Base-by-base conservation (phyloP, 2,329 filamentous ascomycete genomes). In the Alternaria rosae region DNA sequence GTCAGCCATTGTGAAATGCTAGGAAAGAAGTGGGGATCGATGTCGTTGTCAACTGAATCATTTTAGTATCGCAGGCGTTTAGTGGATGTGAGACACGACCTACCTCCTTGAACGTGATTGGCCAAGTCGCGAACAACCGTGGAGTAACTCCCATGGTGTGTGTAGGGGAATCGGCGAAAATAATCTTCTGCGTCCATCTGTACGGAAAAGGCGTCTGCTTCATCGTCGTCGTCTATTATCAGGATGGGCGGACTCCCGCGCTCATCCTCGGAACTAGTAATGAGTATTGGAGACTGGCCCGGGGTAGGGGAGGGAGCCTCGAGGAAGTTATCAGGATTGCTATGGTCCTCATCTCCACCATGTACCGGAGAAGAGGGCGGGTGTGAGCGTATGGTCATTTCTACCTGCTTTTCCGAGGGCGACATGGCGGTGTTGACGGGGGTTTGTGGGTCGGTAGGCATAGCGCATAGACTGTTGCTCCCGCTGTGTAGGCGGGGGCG, bases 401-500 rank as follows among this genome's bases (percentile, higher is more conserved):
- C 71, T 45, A 77, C 78, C 42, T 72, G 77, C 52, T 65, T 59
- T 41, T 70, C 66, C 61, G 59, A 62, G 48, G 65, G 58, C 55
- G 62, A 62, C 26, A 61, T 58, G 65, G 65, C 56, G 28, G 64
- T 45, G 54, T 52, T 61, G 38, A 57, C 57, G 50, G 64, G 61
- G 20, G 69, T 56, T 9, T 67, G 58, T 17, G 69, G 51, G 20
- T 78, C 71, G 54, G 71, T 60, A 23, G 76, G 74, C 69, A 78
- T 76, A 65, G 71, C 70, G 57, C 70, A 71, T 54, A 68, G 68
- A 45, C 70, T 70, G 56, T 66, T 68, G 65, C 65, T 68, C 67
- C 76, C 81, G 69, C 79, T 78, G 69, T 80, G 82, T 54, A 77
- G 70, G 48, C 76, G 71, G 61, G 80, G 82, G 70, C 82, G 80